phyloP scores from a whole-genome alignment of 257 asterid species.

The Leonotis leonurus region DNA sequence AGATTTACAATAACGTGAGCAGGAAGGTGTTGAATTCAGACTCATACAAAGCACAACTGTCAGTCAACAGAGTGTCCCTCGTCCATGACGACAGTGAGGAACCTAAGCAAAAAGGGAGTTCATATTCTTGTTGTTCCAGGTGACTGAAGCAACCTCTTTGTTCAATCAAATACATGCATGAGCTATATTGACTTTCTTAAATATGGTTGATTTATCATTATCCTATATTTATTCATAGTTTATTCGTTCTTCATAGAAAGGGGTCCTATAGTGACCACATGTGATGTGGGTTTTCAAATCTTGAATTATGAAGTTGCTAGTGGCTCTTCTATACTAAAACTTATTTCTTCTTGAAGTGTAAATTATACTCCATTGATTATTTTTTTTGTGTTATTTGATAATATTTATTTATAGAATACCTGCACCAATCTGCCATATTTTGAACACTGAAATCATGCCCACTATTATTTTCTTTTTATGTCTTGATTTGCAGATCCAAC shows the following conservation, averaged over 20 bases:
- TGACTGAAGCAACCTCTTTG: slow-evolving; percentile 15
- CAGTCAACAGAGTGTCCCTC: slow-evolving; percentile 48
- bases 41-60: slow-evolving; percentile 50
- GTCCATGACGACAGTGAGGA: slow-evolving; percentile 34
- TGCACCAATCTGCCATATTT: neutral
- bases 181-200: neutral
- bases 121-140: slow-evolving; percentile 50
- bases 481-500: neutral
- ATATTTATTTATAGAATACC: neutral
- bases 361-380: slow-evolving; percentile 3
- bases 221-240: slow-evolving; percentile 13
- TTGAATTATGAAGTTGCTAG: neutral
- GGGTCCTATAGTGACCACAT: slow-evolving; percentile 10
- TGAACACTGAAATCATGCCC: neutral
- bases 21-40: slow-evolving; percentile 63
- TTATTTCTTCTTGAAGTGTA: slow-evolving; percentile 18
- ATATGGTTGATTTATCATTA: slow-evolving; percentile 14
- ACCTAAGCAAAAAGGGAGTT: slow-evolving; percentile 31
- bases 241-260: slow-evolving; percentile 13
- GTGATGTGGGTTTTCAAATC: slow-evolving; percentile 6
- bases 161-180: neutral
- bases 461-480: neutral
- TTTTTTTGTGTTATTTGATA: neutral
- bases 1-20: slow-evolving; percentile 53
- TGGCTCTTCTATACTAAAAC: neutral